Percentiles rank a stretch among this genome's conserved stretches.
phyloP scores from a whole-genome alignment of 257 asterid genomes.

The Penstemon davidsonii region DNA sequence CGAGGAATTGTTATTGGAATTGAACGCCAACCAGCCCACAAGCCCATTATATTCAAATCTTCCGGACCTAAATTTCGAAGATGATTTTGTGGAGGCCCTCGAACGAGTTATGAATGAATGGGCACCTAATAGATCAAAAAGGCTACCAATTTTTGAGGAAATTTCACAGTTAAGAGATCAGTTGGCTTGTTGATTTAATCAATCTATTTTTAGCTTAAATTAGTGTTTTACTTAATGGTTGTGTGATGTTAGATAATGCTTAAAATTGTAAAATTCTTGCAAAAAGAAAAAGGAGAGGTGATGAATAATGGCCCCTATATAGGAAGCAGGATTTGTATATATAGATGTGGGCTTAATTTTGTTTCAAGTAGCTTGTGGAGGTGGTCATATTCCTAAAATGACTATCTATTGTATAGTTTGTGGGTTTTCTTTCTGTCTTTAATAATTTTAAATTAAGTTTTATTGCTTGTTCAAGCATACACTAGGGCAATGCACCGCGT shows the following conservation, averaged over 20 bases:
- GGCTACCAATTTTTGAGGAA: slow-evolving; percentile 85
- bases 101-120: slow-evolving; percentile 54
- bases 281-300: not conserved
- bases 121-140: slow-evolving; percentile 65
- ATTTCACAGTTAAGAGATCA: slow-evolving; percentile 80
- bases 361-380: too few relatives aligned
- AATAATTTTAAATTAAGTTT: too few relatives aligned
- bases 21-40: slow-evolving; percentile 35
- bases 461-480: too few relatives aligned
- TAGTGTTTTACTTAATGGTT: too few relatives aligned
- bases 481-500: too few relatives aligned
- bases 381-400: too few relatives aligned
- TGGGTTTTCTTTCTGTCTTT: too few relatives aligned
- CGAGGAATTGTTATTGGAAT: slow-evolving; percentile 46
- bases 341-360: not conserved
- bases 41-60: slow-evolving; percentile 6
- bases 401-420: too few relatives aligned
- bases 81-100: slow-evolving; percentile 56
- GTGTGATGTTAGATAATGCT: not conserved
- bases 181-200: slow-evolving; percentile 58
- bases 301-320: not conserved
- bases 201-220: not conserved
- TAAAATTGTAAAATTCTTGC: not conserved
- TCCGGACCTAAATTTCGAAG: slow-evolving; percentile 46
- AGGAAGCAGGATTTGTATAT: not conserved